Evolutionary conservation across 441 rosid genomes (phyloP).

Genomic region (Syzygium malaccense): DNA sequence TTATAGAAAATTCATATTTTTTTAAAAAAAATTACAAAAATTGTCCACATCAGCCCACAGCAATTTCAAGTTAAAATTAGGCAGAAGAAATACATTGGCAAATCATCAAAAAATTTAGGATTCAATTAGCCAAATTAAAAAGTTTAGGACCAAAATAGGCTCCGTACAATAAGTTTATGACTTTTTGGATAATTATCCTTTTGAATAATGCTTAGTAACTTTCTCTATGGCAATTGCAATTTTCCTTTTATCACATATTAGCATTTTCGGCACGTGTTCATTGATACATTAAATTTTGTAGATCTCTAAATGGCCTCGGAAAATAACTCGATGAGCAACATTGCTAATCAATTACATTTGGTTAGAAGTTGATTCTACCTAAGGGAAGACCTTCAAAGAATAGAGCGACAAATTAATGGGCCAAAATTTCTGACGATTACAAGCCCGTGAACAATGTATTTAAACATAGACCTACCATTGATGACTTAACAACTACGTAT

Average conservation of each 20-base stretch:
- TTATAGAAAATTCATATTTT: no score
- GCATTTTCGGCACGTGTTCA: not conserved
- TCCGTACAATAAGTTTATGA: no score
- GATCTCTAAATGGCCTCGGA: not conserved
- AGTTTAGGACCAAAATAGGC: no score
- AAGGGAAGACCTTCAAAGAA: not conserved
- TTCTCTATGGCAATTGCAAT: not conserved
- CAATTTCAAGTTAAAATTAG: no score
- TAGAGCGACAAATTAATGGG: not conserved
- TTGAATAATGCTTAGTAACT: not conserved
- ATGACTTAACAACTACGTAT: not conserved
- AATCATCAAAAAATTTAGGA: no score
- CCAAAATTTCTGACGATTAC: not conserved
- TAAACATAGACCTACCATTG: not conserved
- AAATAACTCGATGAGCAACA: not conserved
- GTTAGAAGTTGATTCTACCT: not conserved
- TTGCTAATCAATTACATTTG: not conserved
- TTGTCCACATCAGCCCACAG: no score
- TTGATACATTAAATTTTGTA: not conserved
- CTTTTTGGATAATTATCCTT: no score
- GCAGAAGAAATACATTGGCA: no score
- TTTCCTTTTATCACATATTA: not conserved
- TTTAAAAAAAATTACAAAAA: no score
- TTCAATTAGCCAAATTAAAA: no score
- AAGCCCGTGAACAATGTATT: not conserved